phyloP scores from a whole-genome alignment of 257 asterid species.

The Fraxinus quadrangulata region DNA sequence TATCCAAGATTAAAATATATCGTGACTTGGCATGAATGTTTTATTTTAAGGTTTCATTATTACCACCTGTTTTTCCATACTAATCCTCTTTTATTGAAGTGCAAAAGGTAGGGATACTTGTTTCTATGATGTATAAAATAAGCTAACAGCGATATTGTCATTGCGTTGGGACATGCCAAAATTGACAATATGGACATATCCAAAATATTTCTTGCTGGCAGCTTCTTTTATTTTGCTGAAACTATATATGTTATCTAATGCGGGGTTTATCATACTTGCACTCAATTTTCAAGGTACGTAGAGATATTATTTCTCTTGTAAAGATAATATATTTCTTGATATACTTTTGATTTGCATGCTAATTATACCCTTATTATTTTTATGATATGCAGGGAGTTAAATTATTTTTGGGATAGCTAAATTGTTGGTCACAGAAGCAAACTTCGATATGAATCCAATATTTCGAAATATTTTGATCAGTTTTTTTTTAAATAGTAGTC shows the following conservation, averaged over 20 bases:
- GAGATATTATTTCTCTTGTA: constrained; percentile 59
- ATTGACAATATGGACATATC: not conserved
- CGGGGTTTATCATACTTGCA: constrained; percentile 95
- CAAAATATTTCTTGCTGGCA: constrained; percentile 20
- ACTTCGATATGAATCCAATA: too few species aligned
- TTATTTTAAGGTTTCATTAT: constrained; percentile 11
- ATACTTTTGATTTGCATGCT: too few species aligned
- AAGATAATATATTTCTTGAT: too few species aligned
- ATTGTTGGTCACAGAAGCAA: too few species aligned
- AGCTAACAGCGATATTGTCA: not conserved
- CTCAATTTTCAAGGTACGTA: constrained; percentile 94
- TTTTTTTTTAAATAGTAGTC: too few species aligned
- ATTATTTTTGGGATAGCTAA: too few species aligned
- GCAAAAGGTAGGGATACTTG: not conserved
- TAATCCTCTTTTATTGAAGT: not conserved
- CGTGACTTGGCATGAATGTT: not conserved
- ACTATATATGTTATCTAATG: constrained; percentile 30
- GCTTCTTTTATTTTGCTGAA: constrained; percentile 27
- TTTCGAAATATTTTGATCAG: too few species aligned
- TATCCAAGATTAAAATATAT: not conserved
- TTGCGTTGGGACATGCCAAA: constrained; percentile 16
- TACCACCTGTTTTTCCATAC: constrained; percentile 6
- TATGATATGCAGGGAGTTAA: too few species aligned
- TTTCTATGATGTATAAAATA: not conserved
- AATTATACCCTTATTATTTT: too few species aligned